Percentiles rank a stretch among this genome's conserved stretches.
Conservation (phyloP, 495 filamentous ascomycete species). For the Penicillium malachiteum region DNA sequence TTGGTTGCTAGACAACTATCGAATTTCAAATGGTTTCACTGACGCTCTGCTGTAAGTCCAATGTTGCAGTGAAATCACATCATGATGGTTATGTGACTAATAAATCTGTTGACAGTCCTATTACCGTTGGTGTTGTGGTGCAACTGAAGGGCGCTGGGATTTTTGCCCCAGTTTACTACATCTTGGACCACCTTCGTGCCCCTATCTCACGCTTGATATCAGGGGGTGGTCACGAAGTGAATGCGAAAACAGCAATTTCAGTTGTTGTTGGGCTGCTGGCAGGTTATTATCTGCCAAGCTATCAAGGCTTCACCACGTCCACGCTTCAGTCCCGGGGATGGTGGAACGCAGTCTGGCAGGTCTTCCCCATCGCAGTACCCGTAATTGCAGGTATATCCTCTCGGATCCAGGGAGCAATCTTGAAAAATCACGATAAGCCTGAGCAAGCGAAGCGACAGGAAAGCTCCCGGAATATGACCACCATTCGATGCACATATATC, state of each 20-base stretch:
- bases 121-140: neutral
- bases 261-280: neutral
- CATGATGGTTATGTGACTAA: neutral
- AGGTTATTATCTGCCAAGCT: neutral
- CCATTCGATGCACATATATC: neutral
- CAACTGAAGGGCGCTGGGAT: neutral
- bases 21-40: neutral
- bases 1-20: neutral
- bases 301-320: neutral
- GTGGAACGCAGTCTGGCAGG: neutral
- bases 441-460: neutral
- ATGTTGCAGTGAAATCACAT: neutral
- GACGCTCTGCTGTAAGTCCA: no score
- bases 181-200: neutral
- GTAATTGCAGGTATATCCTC: neutral
- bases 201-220: neutral
- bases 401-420: neutral
- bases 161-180: neutral
- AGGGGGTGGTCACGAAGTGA: neutral
- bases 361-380: neutral
- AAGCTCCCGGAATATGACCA: neutral
- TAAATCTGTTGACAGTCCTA: neutral
- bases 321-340: neutral
- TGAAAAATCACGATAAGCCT: neutral
- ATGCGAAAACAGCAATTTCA: neutral